A percentile compares a stretch with the other conserved stretches of the same genome.
These are phyloP conservation scores for Pseudogymnoascus sp. DNA, from an alignment of 2,329 filamentous ascomycete species.

Conservation along the genomic window DNA sequence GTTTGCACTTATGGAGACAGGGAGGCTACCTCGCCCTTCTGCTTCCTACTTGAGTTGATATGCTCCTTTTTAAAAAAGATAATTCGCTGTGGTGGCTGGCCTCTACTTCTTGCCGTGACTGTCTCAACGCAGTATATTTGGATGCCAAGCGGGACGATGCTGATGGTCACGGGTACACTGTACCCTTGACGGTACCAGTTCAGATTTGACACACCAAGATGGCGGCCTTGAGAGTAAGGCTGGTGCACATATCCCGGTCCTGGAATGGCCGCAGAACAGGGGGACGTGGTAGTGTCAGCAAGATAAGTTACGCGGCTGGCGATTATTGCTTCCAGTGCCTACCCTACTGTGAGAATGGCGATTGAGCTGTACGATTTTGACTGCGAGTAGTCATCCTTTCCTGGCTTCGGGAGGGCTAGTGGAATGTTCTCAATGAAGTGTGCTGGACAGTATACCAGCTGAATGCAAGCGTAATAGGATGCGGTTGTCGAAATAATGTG, in stretches of 20 bases:
- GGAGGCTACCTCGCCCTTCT: too few relatives aligned
- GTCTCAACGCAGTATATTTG: constrained; percentile 12
- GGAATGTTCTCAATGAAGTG: constrained; percentile 15
- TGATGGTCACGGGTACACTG: not conserved
- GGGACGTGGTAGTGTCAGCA: not conserved
- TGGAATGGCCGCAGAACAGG: too few relatives aligned
- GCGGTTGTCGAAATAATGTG: too few relatives aligned
- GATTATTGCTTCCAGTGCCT: constrained; percentile 13
- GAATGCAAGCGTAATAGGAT: constrained; percentile 12
- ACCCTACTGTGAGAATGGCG: too few relatives aligned
- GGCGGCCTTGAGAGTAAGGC: too few relatives aligned
- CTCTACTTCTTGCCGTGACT: constrained; percentile 12
- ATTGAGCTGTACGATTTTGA: too few relatives aligned
- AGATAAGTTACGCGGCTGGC: constrained; percentile 26
- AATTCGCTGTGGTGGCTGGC: constrained; percentile 15
- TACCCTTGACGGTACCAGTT: not conserved
- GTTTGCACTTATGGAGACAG: not conserved
- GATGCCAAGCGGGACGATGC: not conserved
- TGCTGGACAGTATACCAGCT: constrained; percentile 13
- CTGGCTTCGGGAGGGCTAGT: constrained; percentile 14
- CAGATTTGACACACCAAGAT: too few relatives aligned
- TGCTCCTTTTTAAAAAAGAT: not conserved
- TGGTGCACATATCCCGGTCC: too few relatives aligned
- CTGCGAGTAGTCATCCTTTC: constrained; percentile 14
- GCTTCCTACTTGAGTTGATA: too few relatives aligned